Percentiles rank a stretch among this genome's conserved stretches.
Conservation (phyloP, 331 rosid species). For the Spiraea crenata region DNA sequence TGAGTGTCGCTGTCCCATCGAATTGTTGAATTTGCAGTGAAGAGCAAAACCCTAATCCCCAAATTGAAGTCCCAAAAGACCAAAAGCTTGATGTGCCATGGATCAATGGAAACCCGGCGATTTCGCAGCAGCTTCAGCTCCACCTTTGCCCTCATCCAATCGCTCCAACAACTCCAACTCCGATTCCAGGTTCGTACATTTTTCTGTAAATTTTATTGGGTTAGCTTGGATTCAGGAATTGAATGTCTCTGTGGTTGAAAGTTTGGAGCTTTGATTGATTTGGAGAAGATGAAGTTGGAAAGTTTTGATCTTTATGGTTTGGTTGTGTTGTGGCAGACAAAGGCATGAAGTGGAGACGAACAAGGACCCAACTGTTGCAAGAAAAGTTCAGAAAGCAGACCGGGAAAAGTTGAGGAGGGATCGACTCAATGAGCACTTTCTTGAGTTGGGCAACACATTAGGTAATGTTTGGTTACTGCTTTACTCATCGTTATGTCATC, state of each 20-base stretch:
- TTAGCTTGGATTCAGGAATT: neutral
- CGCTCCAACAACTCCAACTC: constrained; percentile 25
- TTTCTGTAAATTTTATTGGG: neutral
- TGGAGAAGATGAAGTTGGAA: neutral
- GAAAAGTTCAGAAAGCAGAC: constrained; percentile 86
- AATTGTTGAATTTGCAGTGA: neutral
- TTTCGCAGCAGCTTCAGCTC: constrained; percentile 27
- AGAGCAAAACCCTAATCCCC: neutral
- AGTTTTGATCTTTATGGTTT: neutral
- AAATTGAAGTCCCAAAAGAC: neutral
- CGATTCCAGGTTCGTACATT: constrained; percentile 37
- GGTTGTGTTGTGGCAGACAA: constrained; percentile 36
- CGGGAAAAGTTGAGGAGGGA: constrained; percentile 90
- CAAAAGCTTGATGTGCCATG: constrained; percentile 20
- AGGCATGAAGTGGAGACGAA: constrained; percentile 45
- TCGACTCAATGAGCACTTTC: constrained; percentile 76
- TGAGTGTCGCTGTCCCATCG: neutral
- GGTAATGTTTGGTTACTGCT: constrained; percentile 37
- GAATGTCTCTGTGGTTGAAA: neutral
- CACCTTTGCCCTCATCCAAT: constrained; percentile 16
- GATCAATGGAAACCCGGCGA: constrained; percentile 41
- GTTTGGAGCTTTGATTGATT: neutral
- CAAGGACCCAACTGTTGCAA: constrained; percentile 53
- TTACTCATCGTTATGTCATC: neutral
- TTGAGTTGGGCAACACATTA: constrained; percentile 60